phyloP scores from a whole-genome alignment of 192 early-diverging fungal species.

The Backusella tuberculispora region DNA sequence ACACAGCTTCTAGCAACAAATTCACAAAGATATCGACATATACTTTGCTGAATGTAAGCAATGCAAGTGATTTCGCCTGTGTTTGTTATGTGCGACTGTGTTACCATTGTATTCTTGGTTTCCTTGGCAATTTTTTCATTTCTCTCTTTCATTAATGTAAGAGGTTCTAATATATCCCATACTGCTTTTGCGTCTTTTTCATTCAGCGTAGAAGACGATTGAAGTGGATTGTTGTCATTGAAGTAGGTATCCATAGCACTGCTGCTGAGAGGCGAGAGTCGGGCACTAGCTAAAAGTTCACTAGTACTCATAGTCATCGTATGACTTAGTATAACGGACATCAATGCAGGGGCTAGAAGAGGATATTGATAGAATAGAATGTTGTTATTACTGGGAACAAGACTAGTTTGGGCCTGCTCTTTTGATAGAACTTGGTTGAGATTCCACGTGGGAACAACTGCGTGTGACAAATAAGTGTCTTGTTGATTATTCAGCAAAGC shows the following conservation, averaged over 20 bases:
- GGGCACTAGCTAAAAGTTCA: conserved; percentile 16
- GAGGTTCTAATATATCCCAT: conserved; percentile 18
- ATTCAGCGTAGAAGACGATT: neutral
- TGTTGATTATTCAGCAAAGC: conserved; percentile 5
- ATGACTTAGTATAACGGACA: conserved; percentile 40
- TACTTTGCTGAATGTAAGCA: neutral
- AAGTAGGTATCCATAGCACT: neutral
- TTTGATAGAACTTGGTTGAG: conserved; percentile 19
- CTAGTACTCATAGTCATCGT: conserved; percentile 31
- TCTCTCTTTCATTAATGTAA: conserved; percentile 5
- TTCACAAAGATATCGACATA: conserved; percentile 3
- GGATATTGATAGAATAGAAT: conserved; percentile 31
- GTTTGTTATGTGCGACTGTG: neutral
- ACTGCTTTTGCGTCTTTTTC: conserved; percentile 15
- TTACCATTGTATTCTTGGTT: neutral
- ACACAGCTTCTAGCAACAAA: neutral
- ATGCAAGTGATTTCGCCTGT: neutral
- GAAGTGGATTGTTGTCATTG: neutral
- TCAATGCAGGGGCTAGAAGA: conserved; percentile 33
- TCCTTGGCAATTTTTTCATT: conserved; percentile 6
- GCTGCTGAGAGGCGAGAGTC: neutral
- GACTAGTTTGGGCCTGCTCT: neutral
- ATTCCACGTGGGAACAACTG: conserved; percentile 31
- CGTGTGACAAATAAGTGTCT: conserved; percentile 27
- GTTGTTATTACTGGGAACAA: neutral